phyloP scores from a whole-genome alignment of 1,284 basidiomycete species.

The Golubevia pallescens region DNA sequence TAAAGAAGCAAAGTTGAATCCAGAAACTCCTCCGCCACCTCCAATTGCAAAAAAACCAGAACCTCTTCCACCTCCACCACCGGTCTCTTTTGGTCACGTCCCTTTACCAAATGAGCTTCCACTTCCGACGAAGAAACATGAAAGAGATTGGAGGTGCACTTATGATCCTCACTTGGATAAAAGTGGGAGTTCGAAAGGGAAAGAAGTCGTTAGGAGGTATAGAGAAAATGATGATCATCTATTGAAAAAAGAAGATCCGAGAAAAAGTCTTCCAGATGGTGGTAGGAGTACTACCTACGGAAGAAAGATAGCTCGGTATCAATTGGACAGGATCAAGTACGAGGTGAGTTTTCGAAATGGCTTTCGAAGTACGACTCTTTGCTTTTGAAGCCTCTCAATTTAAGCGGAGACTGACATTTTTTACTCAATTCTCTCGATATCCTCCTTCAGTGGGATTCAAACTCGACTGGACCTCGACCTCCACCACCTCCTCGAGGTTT shows the following conservation, averaged over 20 bases:
- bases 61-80: conserved; percentile 6
- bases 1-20: conserved; percentile 3
- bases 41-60: too few relatives aligned
- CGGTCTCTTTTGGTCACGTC: conserved; percentile 13
- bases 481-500: conserved; percentile 72
- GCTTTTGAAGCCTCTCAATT: conserved; percentile 23
- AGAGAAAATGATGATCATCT: conserved; percentile 11
- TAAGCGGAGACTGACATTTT: conserved; percentile 11
- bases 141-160: conserved; percentile 69
- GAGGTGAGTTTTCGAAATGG: conserved; percentile 14
- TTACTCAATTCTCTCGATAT: conserved; percentile 6
- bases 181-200: conserved; percentile 71
- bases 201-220: conserved; percentile 71
- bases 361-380: conserved; percentile 18
- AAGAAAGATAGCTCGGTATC: conserved; percentile 12
- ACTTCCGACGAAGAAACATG: conserved; percentile 18
- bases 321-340: conserved; percentile 6
- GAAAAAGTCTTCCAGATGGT: conserved; percentile 3
- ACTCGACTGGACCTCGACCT: conserved; percentile 78
- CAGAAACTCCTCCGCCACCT: conserved; percentile 7
- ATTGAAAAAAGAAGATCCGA: conserved; percentile 11
- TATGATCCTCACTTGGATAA: conserved; percentile 72
- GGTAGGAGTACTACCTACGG: conserved; percentile 2
- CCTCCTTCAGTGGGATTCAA: conserved; percentile 73
- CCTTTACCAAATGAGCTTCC: conserved; percentile 46